A percentile compares a stretch with the other conserved stretches of the same genome.
Evolutionary conservation across 1,284 basidiomycete genomes (phyloP).

Genomic region (Coriolopsis trogii): DNA sequence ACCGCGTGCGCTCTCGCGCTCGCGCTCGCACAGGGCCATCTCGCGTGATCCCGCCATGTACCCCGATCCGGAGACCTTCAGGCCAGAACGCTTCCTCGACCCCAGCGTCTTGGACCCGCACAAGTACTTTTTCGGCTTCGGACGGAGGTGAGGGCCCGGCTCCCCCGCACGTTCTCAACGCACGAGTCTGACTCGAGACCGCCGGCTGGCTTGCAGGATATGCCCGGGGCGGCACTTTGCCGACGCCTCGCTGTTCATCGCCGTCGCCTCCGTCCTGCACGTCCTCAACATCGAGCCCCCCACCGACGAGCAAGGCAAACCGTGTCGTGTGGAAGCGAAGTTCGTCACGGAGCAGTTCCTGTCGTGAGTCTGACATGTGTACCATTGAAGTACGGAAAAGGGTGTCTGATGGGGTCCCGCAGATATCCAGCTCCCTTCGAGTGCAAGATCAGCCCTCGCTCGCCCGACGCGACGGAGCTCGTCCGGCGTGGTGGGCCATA

Average conservation of each 20-base stretch:
- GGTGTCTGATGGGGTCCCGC: background rate
- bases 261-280: constrained; percentile 6
- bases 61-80: constrained; percentile 17
- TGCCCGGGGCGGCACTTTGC: constrained; percentile 10
- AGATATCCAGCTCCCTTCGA: constrained; percentile 11
- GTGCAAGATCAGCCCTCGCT: constrained; percentile 11
- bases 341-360: background rate
- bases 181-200: background rate
- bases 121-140: constrained; percentile 23
- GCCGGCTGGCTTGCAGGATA: constrained; percentile 7
- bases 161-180: too few relatives aligned
- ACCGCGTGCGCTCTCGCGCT: too few relatives aligned
- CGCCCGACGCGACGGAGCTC: constrained; percentile 4
- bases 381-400: too few relatives aligned
- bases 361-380: constrained; percentile 4
- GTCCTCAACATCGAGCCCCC: constrained; percentile 4
- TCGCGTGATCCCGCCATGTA: constrained; percentile 3
- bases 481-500: too few relatives aligned
- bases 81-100: constrained; percentile 8
- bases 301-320: background rate
- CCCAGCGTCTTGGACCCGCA: constrained; percentile 2
- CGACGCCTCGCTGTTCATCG: background rate
- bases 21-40: background rate
- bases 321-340: background rate
- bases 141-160: background rate